These are phyloP conservation scores for Xerocomellus chrysenteron DNA, from an alignment of 768 basidiomycete species.

Conservation along the genomic window DNA sequence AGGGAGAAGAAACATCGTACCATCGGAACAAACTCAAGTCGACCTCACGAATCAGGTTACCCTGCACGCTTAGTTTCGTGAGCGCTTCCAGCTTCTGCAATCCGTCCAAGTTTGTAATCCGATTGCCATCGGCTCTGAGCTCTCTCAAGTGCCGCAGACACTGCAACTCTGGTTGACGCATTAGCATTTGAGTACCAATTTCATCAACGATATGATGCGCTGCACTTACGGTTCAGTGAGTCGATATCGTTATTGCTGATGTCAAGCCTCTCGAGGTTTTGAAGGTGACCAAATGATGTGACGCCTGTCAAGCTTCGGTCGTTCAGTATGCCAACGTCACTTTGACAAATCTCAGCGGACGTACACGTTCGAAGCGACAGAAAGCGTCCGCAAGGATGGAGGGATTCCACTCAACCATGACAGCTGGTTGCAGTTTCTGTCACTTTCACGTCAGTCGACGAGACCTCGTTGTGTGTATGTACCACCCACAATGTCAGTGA, in stretches of 20 bases:
- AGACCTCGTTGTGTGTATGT: neutral
- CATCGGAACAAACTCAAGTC: constrained; percentile 67
- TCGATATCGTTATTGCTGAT: constrained; percentile 89
- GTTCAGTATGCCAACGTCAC: constrained; percentile 15
- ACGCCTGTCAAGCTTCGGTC: constrained; percentile 70
- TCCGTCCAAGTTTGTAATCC: constrained; percentile 70
- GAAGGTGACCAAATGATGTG: constrained; percentile 86
- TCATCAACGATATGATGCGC: neutral
- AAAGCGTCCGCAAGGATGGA: constrained; percentile 67
- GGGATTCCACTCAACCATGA: constrained; percentile 83
- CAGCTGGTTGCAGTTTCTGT: constrained; percentile 71
- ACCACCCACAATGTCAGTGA: constrained; percentile 68
- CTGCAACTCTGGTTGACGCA: constrained; percentile 60
- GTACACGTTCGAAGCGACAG: constrained; percentile 73
- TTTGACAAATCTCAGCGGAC: constrained; percentile 10
- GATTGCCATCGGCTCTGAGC: constrained; percentile 86
- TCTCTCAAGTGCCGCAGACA: constrained; percentile 86
- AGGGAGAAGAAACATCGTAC: constrained; percentile 37
- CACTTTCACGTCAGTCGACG: constrained; percentile 17
- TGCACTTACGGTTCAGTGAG: constrained; percentile 74
- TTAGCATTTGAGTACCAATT: neutral
- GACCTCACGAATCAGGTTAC: constrained; percentile 63
- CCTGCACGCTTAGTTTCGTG: constrained; percentile 77
- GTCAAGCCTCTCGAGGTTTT: constrained; percentile 85
- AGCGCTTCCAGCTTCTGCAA: constrained; percentile 79